phyloP scores from a whole-genome alignment of 208 protist genomes.

The Wallacemonas sp. region DNA sequence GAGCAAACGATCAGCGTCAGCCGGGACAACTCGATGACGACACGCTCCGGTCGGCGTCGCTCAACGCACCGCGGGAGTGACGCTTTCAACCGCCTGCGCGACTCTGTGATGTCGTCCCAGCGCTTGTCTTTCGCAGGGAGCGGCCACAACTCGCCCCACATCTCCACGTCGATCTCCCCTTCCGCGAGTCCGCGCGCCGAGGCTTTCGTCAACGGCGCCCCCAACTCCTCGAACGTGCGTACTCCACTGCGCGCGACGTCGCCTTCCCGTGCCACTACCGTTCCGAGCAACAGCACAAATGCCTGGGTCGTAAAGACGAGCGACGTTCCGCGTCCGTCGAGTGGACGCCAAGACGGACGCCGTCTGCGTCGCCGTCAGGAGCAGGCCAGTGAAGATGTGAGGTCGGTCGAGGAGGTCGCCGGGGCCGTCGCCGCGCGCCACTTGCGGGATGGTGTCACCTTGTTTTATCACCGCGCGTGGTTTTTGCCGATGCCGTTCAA shows the following conservation, averaged over 20 bases:
- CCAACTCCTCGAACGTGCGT: neutral
- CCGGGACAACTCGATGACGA: neutral
- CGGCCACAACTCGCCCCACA: slow-evolving; percentile 4
- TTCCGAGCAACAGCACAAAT: too few species aligned
- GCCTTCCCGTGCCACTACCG: too few species aligned
- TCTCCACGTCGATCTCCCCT: slow-evolving; percentile 7
- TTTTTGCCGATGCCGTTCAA: slow-evolving; percentile 10
- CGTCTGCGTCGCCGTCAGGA: slow-evolving; percentile 3
- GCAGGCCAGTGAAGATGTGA: neutral
- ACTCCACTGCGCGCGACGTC: neutral
- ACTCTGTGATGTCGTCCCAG: slow-evolving; percentile 1
- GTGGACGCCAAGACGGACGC: neutral
- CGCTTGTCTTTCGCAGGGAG: neutral
- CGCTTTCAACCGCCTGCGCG: neutral
- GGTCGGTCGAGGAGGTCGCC: neutral
- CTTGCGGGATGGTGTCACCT: neutral
- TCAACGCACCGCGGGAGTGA: neutral
- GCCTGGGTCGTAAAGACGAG: too few species aligned
- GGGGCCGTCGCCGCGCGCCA: neutral
- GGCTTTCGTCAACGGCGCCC: neutral
- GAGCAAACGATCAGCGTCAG: neutral
- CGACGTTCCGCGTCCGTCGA: too few species aligned
- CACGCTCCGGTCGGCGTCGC: slow-evolving; percentile 1
- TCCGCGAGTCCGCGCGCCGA: neutral
- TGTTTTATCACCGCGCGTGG: slow-evolving; percentile 8